These are phyloP conservation scores for Barnettozyma wickerhamii DNA, from an alignment of 805 yeast genomes.

Conservation along the genomic window DNA sequence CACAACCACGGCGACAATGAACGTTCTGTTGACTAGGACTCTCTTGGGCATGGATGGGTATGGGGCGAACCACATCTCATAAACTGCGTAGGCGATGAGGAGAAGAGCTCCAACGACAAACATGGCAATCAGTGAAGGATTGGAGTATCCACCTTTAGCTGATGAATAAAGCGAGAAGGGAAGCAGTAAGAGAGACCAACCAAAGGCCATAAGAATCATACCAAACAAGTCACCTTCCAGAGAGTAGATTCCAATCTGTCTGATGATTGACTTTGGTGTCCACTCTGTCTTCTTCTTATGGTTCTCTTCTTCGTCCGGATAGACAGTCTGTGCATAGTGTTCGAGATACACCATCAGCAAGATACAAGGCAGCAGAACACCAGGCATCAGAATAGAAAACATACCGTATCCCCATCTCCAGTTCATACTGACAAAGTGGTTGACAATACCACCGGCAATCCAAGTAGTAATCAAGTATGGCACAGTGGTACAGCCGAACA, in stretches of 20 bases:
- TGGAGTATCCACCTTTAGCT: conserved; percentile 32
- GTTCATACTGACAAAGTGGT: conserved; percentile 15
- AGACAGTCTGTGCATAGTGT: conserved; percentile 25
- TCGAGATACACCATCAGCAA: conserved; percentile 31
- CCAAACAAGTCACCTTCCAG: conserved; percentile 38
- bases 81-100: conserved; percentile 30
- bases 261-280: conserved; percentile 2
- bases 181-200: conserved; percentile 34
- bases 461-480: conserved; percentile 40
- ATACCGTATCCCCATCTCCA: conserved; percentile 56
- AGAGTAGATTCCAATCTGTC: conserved; percentile 13
- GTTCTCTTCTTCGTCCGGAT: conserved; percentile 1
- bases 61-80: conserved; percentile 34
- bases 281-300: conserved; percentile 1
- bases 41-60: conserved; percentile 36
- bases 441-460: conserved; percentile 38
- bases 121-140: conserved; percentile 42
- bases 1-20: conserved; percentile 30
- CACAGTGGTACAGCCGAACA: conserved; percentile 31
- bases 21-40: conserved; percentile 33
- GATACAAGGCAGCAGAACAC: conserved; percentile 32
- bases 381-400: conserved; percentile 43
- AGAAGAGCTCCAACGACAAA: conserved; percentile 35
- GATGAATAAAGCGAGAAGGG: conserved; percentile 34
- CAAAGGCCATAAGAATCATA: conserved; percentile 34